Conservation (phyloP, 2,329 filamentous ascomycete genomes). For the Fusarium fracticaudum region DNA sequence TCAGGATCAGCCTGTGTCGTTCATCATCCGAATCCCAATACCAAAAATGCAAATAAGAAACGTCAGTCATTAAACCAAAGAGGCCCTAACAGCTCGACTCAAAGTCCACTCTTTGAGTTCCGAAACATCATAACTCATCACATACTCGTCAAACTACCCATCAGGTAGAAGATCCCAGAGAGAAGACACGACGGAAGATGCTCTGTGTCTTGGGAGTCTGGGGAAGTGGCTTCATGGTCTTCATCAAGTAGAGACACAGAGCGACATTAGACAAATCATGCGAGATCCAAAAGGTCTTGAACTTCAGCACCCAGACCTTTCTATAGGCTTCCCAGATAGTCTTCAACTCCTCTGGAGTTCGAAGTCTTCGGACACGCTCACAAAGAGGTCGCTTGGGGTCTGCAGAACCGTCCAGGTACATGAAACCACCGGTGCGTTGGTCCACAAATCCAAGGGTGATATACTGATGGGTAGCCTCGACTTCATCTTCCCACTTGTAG, state of each 20-base stretch:
- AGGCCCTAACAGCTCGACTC: rapidly evolving
- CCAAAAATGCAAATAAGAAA: background rate
- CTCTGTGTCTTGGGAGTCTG: background rate
- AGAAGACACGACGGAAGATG: background rate
- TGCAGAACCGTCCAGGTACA: background rate
- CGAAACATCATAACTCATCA: too few species aligned
- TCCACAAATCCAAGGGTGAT: background rate
- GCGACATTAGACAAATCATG: background rate
- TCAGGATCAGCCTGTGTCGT: background rate
- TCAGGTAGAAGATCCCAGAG: background rate
- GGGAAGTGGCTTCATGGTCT: background rate
- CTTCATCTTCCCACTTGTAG: background rate
- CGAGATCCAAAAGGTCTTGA: background rate
- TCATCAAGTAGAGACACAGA: background rate
- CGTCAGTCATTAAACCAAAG: background rate
- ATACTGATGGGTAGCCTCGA: background rate
- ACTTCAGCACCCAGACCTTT: background rate
- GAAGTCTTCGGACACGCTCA: background rate
- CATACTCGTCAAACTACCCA: background rate
- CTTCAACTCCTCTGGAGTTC: background rate
- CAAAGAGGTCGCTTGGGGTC: background rate
- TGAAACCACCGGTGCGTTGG: background rate
- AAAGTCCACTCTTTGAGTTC: too few species aligned
- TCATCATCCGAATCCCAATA: too few species aligned
- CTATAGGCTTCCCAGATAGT: background rate